A percentile compares a stretch with the other conserved stretches of the same genome.
These are phyloP conservation scores for Plenodomus tracheiphilus DNA, from an alignment of 2,329 filamentous ascomycete genomes.

Conservation along the genomic window DNA sequence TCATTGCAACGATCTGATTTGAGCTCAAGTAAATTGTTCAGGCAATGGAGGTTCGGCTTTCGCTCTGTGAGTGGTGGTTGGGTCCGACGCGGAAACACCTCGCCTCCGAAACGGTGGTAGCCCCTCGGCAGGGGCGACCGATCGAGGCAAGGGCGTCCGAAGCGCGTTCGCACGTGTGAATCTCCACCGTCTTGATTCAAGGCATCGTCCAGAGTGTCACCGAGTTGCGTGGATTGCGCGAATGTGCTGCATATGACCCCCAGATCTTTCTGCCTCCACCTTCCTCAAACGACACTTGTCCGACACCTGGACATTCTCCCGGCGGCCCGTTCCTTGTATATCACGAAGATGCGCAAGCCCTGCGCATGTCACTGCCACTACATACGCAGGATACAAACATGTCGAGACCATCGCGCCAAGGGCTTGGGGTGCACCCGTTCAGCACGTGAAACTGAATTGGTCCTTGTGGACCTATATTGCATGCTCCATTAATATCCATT, in stretches of 20 bases:
- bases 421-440: no score
- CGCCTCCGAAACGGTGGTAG: conserved; percentile 8
- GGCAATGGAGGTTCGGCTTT: conserved; percentile 18
- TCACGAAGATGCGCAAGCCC: background rate
- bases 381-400: background rate
- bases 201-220: background rate
- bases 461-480: background rate
- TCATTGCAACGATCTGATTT: conserved; percentile 28
- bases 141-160: conserved; percentile 21
- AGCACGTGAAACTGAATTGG: background rate
- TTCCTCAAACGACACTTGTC: conserved; percentile 3
- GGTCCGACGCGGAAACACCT: conserved; percentile 19
- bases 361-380: background rate
- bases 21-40: conserved; percentile 26
- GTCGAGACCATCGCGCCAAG: background rate
- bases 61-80: conserved; percentile 29
- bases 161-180: conserved; percentile 20
- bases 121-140: conserved; percentile 21
- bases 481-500: background rate
- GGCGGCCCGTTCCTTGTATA: conserved; percentile 5
- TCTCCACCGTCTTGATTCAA: conserved; percentile 14
- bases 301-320: background rate
- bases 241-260: background rate
- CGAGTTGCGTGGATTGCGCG: background rate
- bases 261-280: conserved; percentile 1